These are phyloP conservation scores for Xylariaceae sp. DNA, from an alignment of 2,329 filamentous ascomycete species.

Conservation along the genomic window DNA sequence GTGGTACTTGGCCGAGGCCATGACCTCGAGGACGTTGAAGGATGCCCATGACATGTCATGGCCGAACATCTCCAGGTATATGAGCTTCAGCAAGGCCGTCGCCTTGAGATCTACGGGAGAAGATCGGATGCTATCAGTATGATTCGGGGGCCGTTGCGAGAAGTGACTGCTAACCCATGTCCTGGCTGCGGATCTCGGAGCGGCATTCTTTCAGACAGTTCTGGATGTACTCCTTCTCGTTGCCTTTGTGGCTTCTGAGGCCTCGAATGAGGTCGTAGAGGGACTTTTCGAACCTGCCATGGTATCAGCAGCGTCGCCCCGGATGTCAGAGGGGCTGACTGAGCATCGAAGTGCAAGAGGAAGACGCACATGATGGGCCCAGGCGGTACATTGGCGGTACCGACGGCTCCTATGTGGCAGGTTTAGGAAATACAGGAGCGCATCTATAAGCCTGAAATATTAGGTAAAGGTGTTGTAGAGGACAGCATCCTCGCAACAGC, in stretches of 20 bases:
- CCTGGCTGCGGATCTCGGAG: constrained; percentile 82
- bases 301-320: constrained; percentile 23
- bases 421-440: constrained; percentile 8
- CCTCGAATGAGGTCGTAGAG: constrained; percentile 98
- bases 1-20: constrained; percentile 91
- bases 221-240: constrained; percentile 92
- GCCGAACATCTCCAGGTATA: constrained; percentile 98
- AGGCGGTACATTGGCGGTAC: constrained; percentile 25
- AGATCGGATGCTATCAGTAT: constrained; percentile 15
- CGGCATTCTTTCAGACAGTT: constrained; percentile 93
- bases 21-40: constrained; percentile 97
- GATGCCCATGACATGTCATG: constrained; percentile 99
- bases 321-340: not conserved
- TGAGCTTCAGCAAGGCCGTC: constrained; percentile 87
- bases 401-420: constrained; percentile 10
- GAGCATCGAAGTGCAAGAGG: not conserved
- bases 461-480: constrained; percentile 9
- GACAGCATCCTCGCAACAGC: constrained; percentile 17
- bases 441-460: constrained; percentile 21
- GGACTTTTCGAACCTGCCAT: constrained; percentile 91
- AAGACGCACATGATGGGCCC: constrained; percentile 27
- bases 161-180: constrained; percentile 64
- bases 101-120: constrained; percentile 74
- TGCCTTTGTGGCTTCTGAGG: constrained; percentile 89
- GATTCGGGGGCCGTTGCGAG: not conserved